A percentile compares a stretch with the other conserved stretches of the same genome.
These are phyloP conservation scores for Russula lepida DNA, from an alignment of 768 basidiomycete species.

Conservation along the genomic window DNA sequence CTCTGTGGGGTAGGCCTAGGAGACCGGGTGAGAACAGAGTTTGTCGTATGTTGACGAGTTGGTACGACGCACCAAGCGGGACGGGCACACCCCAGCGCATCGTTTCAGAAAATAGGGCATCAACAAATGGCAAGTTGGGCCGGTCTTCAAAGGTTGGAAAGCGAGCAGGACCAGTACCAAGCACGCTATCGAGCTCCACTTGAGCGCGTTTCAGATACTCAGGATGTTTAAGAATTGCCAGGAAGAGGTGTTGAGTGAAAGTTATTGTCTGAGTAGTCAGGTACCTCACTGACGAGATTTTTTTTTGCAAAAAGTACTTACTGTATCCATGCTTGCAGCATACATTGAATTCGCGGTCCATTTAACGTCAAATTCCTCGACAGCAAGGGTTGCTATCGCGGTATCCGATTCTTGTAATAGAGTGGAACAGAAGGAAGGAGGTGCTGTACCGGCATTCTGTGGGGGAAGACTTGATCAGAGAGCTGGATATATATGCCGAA, in stretches of 20 bases:
- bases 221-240: constrained; percentile 59
- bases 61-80: constrained; percentile 40
- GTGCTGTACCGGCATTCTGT: constrained; percentile 32
- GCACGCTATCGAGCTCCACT: constrained; percentile 53
- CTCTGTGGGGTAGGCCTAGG: constrained; percentile 56
- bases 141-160: constrained; percentile 56
- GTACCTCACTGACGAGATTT: too few relatives aligned
- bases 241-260: constrained; percentile 48
- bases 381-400: constrained; percentile 23
- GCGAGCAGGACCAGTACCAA: constrained; percentile 38
- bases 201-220: constrained; percentile 46
- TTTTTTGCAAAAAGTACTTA: too few relatives aligned
- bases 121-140: constrained; percentile 46
- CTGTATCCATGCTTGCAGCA: constrained; percentile 54
- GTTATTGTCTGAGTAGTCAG: constrained; percentile 41
- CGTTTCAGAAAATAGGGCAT: constrained; percentile 48
- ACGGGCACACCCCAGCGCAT: constrained; percentile 51
- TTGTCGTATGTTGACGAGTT: neutral
- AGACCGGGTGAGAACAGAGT: neutral
- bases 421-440: constrained; percentile 38
- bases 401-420: constrained; percentile 43
- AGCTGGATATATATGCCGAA: constrained; percentile 37
- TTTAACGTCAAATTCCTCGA: constrained; percentile 58
- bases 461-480: neutral
- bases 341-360: constrained; percentile 87